A percentile compares a stretch with the other conserved stretches of the same genome.
These are phyloP conservation scores for Rhizophagus clarus DNA, from an alignment of 192 early-diverging fungal genomes.

Conservation along the genomic window DNA sequence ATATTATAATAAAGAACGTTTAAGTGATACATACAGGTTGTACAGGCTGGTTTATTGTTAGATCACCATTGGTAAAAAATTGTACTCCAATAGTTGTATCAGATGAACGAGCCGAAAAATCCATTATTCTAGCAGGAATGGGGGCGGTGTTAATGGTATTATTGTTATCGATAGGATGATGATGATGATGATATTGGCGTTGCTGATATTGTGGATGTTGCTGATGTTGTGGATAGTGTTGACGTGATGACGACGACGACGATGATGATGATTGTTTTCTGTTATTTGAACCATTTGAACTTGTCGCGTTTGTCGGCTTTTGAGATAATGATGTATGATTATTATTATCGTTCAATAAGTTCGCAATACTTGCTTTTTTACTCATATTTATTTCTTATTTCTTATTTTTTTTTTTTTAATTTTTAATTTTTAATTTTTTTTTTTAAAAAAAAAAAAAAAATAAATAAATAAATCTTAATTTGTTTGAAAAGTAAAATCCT, in stretches of 20 bases:
- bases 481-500: too few species aligned
- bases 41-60: too few species aligned
- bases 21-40: too few species aligned
- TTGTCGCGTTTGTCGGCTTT: too few species aligned
- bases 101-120: not conserved
- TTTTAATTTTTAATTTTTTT: not conserved
- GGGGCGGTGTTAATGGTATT: not conserved
- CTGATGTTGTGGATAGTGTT: not conserved
- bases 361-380: not conserved
- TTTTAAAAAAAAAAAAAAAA: not conserved
- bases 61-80: not conserved
- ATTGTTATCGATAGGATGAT: not conserved
- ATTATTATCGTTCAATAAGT: not conserved
- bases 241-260: too few species aligned
- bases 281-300: too few species aligned
- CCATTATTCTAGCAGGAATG: not conserved
- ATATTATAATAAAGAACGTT: too few species aligned
- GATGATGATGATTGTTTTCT: too few species aligned
- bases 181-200: too few species aligned
- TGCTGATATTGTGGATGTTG: not conserved
- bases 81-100: not conserved
- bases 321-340: not conserved
- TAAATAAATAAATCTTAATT: too few species aligned
- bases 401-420: not conserved
- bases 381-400: not conserved